These are phyloP conservation scores for Pichia exigua DNA, from an alignment of 805 yeast genomes.

Conservation along the genomic window DNA sequence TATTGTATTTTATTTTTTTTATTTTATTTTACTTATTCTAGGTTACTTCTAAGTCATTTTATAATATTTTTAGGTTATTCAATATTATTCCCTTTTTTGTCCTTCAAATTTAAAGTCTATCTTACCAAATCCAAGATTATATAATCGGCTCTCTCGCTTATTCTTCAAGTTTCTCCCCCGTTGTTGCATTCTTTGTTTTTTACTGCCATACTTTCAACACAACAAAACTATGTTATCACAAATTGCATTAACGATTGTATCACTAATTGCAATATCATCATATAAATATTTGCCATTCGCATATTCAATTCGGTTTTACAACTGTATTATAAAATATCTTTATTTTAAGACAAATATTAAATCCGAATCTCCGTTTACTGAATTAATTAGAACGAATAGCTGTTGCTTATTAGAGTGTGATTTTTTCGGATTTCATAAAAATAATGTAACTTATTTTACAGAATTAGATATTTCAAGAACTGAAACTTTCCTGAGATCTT, in stretches of 20 bases:
- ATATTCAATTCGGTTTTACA: slow-evolving; percentile 57
- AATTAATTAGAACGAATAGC: slow-evolving; percentile 10
- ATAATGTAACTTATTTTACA: slow-evolving; percentile 74
- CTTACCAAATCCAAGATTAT: too few species aligned
- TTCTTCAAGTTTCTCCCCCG: too few species aligned
- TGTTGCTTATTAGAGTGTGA: slow-evolving; percentile 79
- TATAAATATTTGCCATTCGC: slow-evolving; percentile 64
- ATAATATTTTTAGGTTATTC: too few species aligned
- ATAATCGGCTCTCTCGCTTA: too few species aligned
- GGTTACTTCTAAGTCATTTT: too few species aligned
- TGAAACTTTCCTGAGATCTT: slow-evolving; percentile 45
- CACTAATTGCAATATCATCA: slow-evolving; percentile 25
- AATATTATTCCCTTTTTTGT: too few species aligned
- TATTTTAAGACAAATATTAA: slow-evolving; percentile 28
- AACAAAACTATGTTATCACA: neutral
- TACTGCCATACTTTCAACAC: neutral
- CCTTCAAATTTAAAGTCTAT: too few species aligned
- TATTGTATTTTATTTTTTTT: too few species aligned
- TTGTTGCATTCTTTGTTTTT: too few species aligned
- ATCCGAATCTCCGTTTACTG: slow-evolving; percentile 6
- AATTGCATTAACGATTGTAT: neutral
- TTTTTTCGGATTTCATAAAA: slow-evolving; percentile 71
- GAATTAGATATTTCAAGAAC: slow-evolving; percentile 79
- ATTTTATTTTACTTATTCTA: too few species aligned
- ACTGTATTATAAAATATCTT: slow-evolving; percentile 34